Evolutionary conservation across 2,329 filamentous ascomycete genomes (phyloP).

Genomic region (Plenodomus tracheiphilus): DNA sequence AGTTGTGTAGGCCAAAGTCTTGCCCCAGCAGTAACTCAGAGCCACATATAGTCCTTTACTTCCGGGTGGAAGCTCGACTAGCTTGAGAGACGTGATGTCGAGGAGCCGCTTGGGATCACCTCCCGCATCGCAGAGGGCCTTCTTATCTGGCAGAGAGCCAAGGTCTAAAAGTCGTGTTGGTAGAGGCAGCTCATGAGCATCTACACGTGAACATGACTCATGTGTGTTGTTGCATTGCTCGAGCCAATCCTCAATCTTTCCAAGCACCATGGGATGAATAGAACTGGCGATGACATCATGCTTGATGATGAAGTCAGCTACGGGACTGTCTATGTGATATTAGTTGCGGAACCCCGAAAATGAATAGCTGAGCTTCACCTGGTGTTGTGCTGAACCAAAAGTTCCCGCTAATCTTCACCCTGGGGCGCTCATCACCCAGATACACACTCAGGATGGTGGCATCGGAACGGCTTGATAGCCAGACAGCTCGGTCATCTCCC

Average conservation of each 20-base stretch:
- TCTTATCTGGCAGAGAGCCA: background rate
- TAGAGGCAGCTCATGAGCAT: background rate
- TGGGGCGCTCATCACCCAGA: background rate
- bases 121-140: background rate
- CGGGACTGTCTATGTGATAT: background rate
- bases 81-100: background rate
- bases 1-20: conserved; percentile 4
- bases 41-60: conserved; percentile 2
- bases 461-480: background rate
- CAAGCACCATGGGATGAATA: background rate
- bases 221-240: background rate
- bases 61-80: background rate
- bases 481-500: background rate
- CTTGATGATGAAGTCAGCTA: background rate
- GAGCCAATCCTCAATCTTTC: background rate
- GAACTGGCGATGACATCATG: background rate
- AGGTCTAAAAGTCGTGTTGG: background rate
- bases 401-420: background rate
- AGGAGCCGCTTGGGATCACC: background rate
- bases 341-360: too few species aligned
- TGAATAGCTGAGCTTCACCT: background rate
- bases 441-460: background rate
- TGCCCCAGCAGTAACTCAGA: conserved; percentile 12
- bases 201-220: background rate
- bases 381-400: background rate